Conservation (phyloP, 176 grass and related monocot genomes). For the Otatea glauca region DNA sequence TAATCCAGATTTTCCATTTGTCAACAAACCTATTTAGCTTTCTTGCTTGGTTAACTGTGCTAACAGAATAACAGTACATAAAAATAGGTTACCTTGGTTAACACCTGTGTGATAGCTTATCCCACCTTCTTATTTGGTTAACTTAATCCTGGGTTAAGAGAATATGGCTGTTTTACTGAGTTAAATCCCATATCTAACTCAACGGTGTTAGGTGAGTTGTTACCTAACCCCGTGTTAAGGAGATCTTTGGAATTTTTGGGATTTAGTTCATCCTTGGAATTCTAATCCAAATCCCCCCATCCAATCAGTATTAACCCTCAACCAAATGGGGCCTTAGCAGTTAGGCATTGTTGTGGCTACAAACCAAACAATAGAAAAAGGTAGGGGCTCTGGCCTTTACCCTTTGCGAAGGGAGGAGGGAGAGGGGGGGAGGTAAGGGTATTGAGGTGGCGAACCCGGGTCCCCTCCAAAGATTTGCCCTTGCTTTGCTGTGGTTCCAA, state of each 20-base stretch:
- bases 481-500: too few species aligned
- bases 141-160: not conserved
- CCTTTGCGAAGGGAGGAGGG: too few species aligned
- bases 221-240: not conserved
- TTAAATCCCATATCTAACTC: not conserved
- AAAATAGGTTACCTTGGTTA: not conserved
- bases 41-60: not conserved
- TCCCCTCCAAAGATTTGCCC: too few species aligned
- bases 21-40: not conserved
- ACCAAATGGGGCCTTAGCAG: not conserved
- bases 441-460: too few species aligned
- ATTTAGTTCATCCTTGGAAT: not conserved
- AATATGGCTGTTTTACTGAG: not conserved
- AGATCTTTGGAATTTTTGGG: not conserved
- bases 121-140: not conserved
- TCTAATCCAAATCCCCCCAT: not conserved
- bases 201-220: not conserved
- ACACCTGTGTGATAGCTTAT: not conserved
- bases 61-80: not conserved
- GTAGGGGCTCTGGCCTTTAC: too few species aligned
- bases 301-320: not conserved
- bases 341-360: not conserved
- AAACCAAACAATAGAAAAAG: too few species aligned
- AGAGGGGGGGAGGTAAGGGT: too few species aligned
- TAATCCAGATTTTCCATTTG: not conserved